Evolutionary conservation across 129 eudicot species (phyloP).

Genomic region (Sambucus nigra): DNA sequence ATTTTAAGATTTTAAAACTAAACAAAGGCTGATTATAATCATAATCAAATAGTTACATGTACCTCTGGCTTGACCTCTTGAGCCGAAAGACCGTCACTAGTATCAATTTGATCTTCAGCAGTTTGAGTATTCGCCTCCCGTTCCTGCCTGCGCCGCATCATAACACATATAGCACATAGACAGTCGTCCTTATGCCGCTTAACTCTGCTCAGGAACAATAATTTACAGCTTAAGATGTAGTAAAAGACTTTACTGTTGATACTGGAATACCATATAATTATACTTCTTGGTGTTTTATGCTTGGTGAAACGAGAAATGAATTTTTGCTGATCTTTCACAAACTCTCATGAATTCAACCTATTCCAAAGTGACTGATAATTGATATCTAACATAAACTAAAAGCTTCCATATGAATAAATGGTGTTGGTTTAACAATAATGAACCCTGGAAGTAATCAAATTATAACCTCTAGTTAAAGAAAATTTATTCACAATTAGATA

Average conservation of each 20-base stretch:
- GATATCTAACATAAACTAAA: not conserved
- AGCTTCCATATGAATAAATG: no score
- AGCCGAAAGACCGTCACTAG: conserved; percentile 37
- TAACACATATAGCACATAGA: conserved; percentile 88
- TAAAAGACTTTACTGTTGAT: not conserved
- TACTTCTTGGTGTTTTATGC: not conserved
- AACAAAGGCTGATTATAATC: not conserved
- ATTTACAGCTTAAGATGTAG: conserved; percentile 1
- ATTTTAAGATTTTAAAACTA: not conserved
- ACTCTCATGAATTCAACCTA: not conserved
- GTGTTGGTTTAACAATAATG: not conserved
- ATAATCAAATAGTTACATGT: not conserved
- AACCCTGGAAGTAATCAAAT: not conserved
- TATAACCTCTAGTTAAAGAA: not conserved
- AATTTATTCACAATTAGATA: no score
- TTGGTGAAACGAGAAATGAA: not conserved
- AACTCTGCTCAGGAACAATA: conserved; percentile 31
- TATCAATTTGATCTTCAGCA: conserved; percentile 37
- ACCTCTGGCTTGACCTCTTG: conserved; percentile 59
- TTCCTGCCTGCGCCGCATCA: conserved; percentile 96
- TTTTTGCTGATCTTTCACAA: not conserved
- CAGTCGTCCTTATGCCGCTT: conserved; percentile 94
- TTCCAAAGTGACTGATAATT: not conserved
- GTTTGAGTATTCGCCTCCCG: conserved; percentile 52
- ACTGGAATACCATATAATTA: not conserved